Base-by-base conservation (phyloP, 345 rosid species). In the Odontarrhena argentea region DNA sequence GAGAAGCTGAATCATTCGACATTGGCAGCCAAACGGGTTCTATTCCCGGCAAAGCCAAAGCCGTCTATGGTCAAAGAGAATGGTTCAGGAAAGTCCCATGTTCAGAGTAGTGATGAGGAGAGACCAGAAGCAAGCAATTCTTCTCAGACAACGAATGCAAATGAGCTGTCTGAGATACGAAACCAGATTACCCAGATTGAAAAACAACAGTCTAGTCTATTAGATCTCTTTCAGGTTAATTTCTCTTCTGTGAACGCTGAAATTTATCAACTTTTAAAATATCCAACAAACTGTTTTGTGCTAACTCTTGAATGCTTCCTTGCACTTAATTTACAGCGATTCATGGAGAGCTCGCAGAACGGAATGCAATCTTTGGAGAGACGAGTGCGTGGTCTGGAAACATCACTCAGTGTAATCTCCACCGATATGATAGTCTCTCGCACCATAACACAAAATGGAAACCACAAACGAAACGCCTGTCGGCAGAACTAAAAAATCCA, bases 101-200 rank as follows among this genome's bases (percentile, higher is more conserved):
- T 82, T 38, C 98, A 91, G 1, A 83, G 74, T 55, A 70, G 72
- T 48, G 91, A 79, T 55, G 78, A 77, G 67, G 85, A 80, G 47
- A 69, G 40, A 46, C 49, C 67, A 38, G 84, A 78, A 69, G 75
- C 59, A 57, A 50, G 68, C 57, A 70, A 56, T 53, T 65, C 59
- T 38, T 18, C 60, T 28, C 81, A 78, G 64, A 82, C 78, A 49
- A 76, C 61, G 13, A 55, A 62, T 62, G 45, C 64, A 12, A 89
- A 83, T 70, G 88, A 91, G 71, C 61, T 94, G 71, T 78, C 80
- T 42, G 34, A 79, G 76, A 87, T 94, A 65, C 83, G 68, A 68
- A 72, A 78, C 67, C 97, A 94, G 68, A 89, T 94, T 60, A 75
- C 84, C 60, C 92, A 83, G 81, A 94, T 94, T 59, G 97, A 94